Evolutionary conservation across 2,329 filamentous ascomycete genomes (phyloP).

Genomic region (Xylariaceae sp.): DNA sequence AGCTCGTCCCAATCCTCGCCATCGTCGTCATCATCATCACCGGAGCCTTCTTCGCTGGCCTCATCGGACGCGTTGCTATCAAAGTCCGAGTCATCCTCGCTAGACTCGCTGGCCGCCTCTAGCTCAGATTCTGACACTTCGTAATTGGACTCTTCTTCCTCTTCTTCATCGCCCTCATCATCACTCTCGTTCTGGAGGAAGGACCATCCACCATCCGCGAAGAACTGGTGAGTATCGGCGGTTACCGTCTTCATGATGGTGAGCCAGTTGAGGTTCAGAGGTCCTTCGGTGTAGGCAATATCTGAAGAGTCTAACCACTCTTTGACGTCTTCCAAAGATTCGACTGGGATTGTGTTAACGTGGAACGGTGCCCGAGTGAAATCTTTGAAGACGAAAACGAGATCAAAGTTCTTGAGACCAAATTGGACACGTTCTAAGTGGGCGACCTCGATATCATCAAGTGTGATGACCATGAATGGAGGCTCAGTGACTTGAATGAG

Average conservation of each 20-base stretch:
- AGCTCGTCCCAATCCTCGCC: slow-evolving; percentile 93
- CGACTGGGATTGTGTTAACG: slow-evolving; percentile 96
- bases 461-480: slow-evolving; percentile 90
- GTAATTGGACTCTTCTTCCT: slow-evolving; percentile 87
- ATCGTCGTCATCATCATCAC: slow-evolving; percentile 56
- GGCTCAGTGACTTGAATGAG: slow-evolving; percentile 95
- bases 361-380: slow-evolving; percentile 86
- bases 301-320: slow-evolving; percentile 96
- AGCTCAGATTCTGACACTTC: slow-evolving; percentile 85
- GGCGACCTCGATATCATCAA: slow-evolving; percentile 93
- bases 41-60: slow-evolving; percentile 68
- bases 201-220: slow-evolving; percentile 88
- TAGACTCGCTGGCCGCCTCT: slow-evolving; percentile 70
- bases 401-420: slow-evolving; percentile 96
- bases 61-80: slow-evolving; percentile 83
- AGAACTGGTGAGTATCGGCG: slow-evolving; percentile 90
- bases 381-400: slow-evolving; percentile 98
- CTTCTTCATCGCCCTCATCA: slow-evolving; percentile 72
- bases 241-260: slow-evolving; percentile 99
- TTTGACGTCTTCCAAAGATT: slow-evolving; percentile 90
- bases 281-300: slow-evolving; percentile 89
- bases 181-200: slow-evolving; percentile 87
- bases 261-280: slow-evolving; percentile 96
- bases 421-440: slow-evolving; percentile 96
- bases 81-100: slow-evolving; percentile 84